Percentiles rank a stretch among this genome's conserved stretches.
Evolutionary conservation across 1,139 yeast genomes (phyloP).

Genomic region (Suhomyces maxii): DNA sequence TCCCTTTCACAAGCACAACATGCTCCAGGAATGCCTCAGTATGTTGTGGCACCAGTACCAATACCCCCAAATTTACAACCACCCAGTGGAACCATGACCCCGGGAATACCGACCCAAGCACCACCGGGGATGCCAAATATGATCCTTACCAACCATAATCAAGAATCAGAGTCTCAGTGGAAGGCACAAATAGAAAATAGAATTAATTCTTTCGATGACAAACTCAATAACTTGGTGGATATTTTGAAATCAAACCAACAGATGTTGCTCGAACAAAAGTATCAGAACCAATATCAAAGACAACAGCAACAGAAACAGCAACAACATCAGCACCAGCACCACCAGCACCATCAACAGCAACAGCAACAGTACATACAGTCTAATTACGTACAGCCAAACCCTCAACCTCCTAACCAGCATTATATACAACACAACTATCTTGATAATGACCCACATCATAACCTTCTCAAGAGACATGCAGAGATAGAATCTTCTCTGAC

Average conservation of each 20-base stretch:
- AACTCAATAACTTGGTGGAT: constrained; percentile 45
- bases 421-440: not conserved
- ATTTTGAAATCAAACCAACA: constrained; percentile 36
- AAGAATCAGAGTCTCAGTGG: constrained; percentile 30
- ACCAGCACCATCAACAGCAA: not conserved
- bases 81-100: not conserved
- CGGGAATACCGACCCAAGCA: not conserved
- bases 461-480: not conserved
- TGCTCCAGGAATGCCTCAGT: not conserved
- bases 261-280: constrained; percentile 24
- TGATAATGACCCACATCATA: not conserved
- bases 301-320: constrained; percentile 2
- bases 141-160: constrained; percentile 7
- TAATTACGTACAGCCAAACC: not conserved
- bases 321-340: not conserved
- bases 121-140: not conserved
- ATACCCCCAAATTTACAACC: not conserved
- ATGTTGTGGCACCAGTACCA: not conserved
- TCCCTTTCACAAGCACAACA: constrained; percentile 4
- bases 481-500: not conserved
- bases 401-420: not conserved
- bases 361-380: not conserved
- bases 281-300: not conserved
- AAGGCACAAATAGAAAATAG: constrained; percentile 44
- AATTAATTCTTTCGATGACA: constrained; percentile 46